Evolutionary conservation across 805 yeast species (phyloP).

Genomic region (Kodamaea kaohsiungensis): DNA sequence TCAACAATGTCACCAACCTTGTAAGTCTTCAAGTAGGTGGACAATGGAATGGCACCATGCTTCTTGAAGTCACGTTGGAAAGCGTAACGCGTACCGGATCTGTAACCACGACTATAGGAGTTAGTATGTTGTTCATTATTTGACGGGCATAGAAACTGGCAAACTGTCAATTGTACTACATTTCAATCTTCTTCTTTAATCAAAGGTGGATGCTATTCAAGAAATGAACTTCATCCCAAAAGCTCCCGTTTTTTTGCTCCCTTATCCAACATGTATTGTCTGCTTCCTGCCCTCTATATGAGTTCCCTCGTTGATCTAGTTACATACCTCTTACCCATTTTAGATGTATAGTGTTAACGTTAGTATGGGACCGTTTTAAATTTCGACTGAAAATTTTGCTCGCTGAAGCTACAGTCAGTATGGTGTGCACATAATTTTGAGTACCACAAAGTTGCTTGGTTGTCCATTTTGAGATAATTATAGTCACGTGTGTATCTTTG

Average conservation of each 20-base stretch:
- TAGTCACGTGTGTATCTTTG: neutral
- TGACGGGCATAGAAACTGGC: neutral
- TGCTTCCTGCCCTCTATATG: neutral
- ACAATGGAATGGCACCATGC: conserved; percentile 92
- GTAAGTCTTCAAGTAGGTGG: conserved; percentile 97
- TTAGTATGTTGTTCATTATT: conserved; percentile 22
- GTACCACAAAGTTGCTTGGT: too few relatives aligned
- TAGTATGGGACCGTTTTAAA: neutral
- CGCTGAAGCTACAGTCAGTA: neutral
- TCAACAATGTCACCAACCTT: too few relatives aligned
- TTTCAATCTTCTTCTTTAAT: neutral
- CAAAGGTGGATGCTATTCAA: neutral
- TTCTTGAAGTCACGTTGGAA: conserved; percentile 99
- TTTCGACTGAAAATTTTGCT: neutral
- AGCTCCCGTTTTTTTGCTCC: neutral
- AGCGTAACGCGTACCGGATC: conserved; percentile 99
- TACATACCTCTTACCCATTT: neutral
- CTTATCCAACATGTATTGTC: neutral
- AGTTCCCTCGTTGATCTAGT: neutral
- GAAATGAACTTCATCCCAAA: neutral
- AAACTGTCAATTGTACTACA: neutral
- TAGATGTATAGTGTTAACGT: neutral
- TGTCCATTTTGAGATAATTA: neutral
- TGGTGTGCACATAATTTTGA: neutral
- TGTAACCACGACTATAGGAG: conserved; percentile 81